A percentile compares a stretch with the other conserved stretches of the same genome.
Evolutionary conservation across 1,284 basidiomycete genomes (phyloP).

Genomic region (Takashimella koratensis): DNA sequence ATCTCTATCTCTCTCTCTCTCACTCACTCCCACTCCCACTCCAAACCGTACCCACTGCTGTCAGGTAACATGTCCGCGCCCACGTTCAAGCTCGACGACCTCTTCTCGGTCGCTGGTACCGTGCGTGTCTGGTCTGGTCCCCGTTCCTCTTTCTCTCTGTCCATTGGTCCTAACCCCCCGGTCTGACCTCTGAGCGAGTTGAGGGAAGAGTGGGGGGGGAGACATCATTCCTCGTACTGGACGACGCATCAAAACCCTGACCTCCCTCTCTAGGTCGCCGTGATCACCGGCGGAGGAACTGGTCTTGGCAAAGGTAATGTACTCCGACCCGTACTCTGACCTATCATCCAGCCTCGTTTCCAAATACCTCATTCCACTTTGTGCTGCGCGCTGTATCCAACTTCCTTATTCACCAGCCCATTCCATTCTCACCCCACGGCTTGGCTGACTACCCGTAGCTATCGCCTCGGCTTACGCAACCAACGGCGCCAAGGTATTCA

Average conservation of each 20-base stretch:
- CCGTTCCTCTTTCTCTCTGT: no score
- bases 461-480: constrained; percentile 40
- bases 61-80: constrained; percentile 7
- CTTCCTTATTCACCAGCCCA: no score
- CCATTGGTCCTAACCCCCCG: neutral
- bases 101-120: constrained; percentile 25
- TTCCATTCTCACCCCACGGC: no score
- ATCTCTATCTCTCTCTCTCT: neutral
- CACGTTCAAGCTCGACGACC: constrained; percentile 22
- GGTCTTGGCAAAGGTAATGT: constrained; percentile 33
- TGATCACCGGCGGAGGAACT: constrained; percentile 38
- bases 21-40: no score
- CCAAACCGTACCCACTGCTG: no score
- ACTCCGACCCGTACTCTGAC: neutral
- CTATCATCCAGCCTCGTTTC: no score
- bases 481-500: constrained; percentile 49
- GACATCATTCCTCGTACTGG: no score
- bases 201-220: no score
- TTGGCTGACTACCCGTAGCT: no score
- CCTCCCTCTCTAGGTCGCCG: constrained; percentile 11
- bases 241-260: no score
- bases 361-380: neutral
- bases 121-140: no score
- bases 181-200: neutral
- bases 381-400: neutral